Evolutionary conservation across 495 filamentous ascomycete species (phyloP).

Genomic region (Neurospora sp.): DNA sequence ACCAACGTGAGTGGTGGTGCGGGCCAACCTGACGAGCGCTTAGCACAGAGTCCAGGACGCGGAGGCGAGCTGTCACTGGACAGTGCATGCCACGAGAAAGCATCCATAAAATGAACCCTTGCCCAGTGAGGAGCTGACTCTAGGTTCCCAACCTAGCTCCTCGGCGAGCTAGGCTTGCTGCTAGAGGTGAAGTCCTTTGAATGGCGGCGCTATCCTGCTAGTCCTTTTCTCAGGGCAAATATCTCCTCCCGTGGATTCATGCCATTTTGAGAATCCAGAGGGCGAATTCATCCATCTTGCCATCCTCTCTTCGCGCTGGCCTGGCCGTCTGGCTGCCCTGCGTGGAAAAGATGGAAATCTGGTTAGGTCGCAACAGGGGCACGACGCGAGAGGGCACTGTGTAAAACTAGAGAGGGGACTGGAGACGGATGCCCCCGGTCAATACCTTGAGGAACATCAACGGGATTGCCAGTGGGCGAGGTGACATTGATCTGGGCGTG

Average conservation of each 20-base stretch:
- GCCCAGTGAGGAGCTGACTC: conserved; percentile 3
- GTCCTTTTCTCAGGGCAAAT: background rate
- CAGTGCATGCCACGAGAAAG: conserved; percentile 3
- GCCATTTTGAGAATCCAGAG: background rate
- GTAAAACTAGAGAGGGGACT: conserved; percentile 7
- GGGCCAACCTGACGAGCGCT: conserved; percentile 20
- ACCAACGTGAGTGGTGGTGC: conserved; percentile 3
- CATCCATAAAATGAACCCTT: conserved; percentile 21
- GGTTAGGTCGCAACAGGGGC: background rate
- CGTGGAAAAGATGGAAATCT: conserved; percentile 11
- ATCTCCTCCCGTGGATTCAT: background rate
- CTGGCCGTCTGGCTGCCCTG: background rate
- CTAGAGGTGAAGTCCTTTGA: background rate
- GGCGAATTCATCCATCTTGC: conserved; percentile 4
- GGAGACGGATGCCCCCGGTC: conserved; percentile 13
- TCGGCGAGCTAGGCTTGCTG: background rate
- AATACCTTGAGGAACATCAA: conserved; percentile 15
- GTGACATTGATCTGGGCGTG: conserved; percentile 18
- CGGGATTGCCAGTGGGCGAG: background rate
- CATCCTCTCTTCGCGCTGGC: background rate
- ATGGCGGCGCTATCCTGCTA: background rate
- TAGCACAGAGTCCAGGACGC: conserved; percentile 9
- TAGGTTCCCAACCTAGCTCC: background rate
- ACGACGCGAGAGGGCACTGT: background rate
- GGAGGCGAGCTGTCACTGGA: conserved; percentile 24